Evolutionary conservation across 768 basidiomycete species (phyloP), one percentile per base, ranked within the genome.

Genomic region (Rhizopogon vesiculosus): DNA sequence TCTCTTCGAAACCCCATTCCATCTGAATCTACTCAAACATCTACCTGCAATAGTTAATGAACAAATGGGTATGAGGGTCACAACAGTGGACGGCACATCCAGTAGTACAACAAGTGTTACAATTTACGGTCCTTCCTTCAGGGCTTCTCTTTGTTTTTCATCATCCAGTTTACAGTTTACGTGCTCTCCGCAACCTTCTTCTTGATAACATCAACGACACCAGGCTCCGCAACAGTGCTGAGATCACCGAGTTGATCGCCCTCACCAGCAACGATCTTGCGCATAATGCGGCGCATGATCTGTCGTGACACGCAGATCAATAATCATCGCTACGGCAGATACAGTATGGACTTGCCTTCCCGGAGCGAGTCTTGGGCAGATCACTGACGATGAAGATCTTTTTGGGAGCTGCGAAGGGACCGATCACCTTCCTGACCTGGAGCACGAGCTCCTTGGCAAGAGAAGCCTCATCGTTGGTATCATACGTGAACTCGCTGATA

Each of bases 331-430:
- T 2, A 5, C 25, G 3, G 7, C 50, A n/a, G 8, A 9, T 46
- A 29, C 19, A 52, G 39, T 8, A 45, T 31, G 7, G n/a, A 33
- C 62, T 9, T 39, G 62, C 89, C 87, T 98, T 98, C 42, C 95
- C 95, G 15, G 88, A 91, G 45, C 96, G 80, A 35, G 96, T 98
- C 84, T 97, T 97, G 39, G 95, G 95, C 53, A 97, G 75, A 72
- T 96, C 94, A 42, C 71, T 61, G 60, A 93, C 88, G 62, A 95
- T 77, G 70, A 79, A 86, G 62, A 96, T 84, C 75, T 88, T 91
- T 83, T 98, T 98, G 28, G 96, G 96, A 15, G 94, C 88, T 1
- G 96, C 96, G 72, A 99, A 98, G 3, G 97, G 95, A 4, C 96
- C 97, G 58, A 99, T 99, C 43, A 91, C 90, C 76, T 98, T 98